Evolutionary conservation across 1,284 basidiomycete genomes (phyloP).

Genomic region (Thelephora terrestris): DNA sequence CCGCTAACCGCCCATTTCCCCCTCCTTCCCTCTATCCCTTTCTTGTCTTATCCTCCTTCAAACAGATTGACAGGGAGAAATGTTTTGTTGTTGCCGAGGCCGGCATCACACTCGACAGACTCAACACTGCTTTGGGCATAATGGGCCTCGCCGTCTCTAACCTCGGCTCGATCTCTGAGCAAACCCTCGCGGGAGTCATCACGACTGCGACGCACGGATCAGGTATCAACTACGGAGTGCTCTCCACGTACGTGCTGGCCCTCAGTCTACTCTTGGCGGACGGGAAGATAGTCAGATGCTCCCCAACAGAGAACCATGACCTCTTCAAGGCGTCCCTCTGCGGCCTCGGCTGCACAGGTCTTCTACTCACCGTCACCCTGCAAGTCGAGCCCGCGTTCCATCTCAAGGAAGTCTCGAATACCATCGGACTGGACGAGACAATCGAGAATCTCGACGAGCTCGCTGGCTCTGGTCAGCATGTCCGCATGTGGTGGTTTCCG

Average conservation of each 20-base stretch:
- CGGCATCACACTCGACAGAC: slow-evolving; percentile 69
- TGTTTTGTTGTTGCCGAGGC: slow-evolving; percentile 62
- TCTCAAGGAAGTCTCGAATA: slow-evolving; percentile 69
- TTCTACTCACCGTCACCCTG: slow-evolving; percentile 76
- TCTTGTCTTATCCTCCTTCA: background rate
- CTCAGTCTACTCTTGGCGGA: slow-evolving; percentile 70
- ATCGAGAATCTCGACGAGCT: slow-evolving; percentile 46
- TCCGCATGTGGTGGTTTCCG: slow-evolving; percentile 95
- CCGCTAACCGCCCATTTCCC: background rate
- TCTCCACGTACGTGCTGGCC: slow-evolving; percentile 75
- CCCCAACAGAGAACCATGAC: slow-evolving; percentile 52
- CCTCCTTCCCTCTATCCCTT: background rate
- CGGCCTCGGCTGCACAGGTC: slow-evolving; percentile 87
- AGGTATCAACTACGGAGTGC: slow-evolving; percentile 72
- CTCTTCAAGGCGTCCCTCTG: slow-evolving; percentile 91
- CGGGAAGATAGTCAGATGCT: slow-evolving; percentile 61
- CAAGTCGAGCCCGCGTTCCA: slow-evolving; percentile 79
- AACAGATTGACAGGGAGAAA: slow-evolving; percentile 66
- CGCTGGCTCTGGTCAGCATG: slow-evolving; percentile 68
- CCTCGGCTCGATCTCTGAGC: slow-evolving; percentile 94
- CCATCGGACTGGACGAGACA: slow-evolving; percentile 57
- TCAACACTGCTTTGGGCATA: slow-evolving; percentile 61
- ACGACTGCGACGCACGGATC: slow-evolving; percentile 95
- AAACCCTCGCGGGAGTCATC: slow-evolving; percentile 90
- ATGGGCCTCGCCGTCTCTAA: slow-evolving; percentile 81